Evolutionary conservation across 208 protist genomes (phyloP).

Genomic region (Strigomonas galati): DNA sequence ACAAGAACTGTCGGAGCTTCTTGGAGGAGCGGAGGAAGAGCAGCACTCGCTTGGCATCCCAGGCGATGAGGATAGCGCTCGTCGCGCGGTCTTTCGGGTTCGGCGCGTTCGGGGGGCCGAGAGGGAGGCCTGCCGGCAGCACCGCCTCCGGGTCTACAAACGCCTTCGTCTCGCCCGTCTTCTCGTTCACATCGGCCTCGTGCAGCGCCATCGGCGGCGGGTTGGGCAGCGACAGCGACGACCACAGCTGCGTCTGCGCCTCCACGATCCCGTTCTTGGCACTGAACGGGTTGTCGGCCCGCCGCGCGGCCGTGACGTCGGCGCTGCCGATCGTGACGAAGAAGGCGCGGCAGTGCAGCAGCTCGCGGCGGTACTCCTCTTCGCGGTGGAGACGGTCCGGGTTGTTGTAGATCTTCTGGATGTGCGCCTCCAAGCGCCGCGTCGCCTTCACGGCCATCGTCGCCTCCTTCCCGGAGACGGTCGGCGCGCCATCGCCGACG

Average conservation of each 20-base stretch:
- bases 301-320: constrained; percentile 76
- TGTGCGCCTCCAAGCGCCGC: constrained; percentile 71
- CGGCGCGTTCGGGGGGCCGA: constrained; percentile 27
- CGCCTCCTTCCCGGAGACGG: neutral
- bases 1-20: constrained; percentile 61
- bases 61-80: constrained; percentile 72
- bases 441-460: constrained; percentile 16
- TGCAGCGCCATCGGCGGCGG: constrained; percentile 46
- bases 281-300: constrained; percentile 86
- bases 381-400: constrained; percentile 55
- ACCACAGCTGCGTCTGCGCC: constrained; percentile 72
- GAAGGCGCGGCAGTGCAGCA: constrained; percentile 45
- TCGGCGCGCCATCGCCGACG: constrained; percentile 1
- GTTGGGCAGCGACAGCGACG: constrained; percentile 42
- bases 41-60: constrained; percentile 82
- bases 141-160: constrained; percentile 66
- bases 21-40: constrained; percentile 73
- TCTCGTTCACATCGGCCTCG: constrained; percentile 27
- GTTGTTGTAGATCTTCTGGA: constrained; percentile 75
- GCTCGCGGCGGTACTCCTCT: constrained; percentile 38
- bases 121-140: constrained; percentile 57
- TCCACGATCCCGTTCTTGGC: constrained; percentile 75
- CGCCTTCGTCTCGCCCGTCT: constrained; percentile 27
- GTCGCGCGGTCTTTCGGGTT: constrained; percentile 39
- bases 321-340: constrained; percentile 74